These are phyloP conservation scores for Alternaria solani DNA, from an alignment of 2,329 filamentous ascomycete genomes.

Conservation along the genomic window DNA sequence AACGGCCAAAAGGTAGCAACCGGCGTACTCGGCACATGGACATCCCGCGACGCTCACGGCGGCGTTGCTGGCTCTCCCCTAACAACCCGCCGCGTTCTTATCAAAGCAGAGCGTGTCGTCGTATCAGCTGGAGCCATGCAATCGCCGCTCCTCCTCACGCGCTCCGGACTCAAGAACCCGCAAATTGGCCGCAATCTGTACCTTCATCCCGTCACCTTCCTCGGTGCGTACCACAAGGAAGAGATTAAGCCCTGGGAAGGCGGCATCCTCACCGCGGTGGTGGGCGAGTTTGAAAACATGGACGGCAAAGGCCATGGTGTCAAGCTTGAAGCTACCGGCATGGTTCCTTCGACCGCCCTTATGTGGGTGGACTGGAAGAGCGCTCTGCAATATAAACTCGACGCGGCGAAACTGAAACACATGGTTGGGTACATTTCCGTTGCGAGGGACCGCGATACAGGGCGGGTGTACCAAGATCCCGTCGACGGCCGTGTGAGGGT, in stretches of 20 bases:
- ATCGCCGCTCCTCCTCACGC: conserved; percentile 77
- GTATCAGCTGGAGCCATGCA: conserved; percentile 79
- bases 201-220: conserved; percentile 73
- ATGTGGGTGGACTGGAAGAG: conserved; percentile 71
- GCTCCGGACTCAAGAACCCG: conserved; percentile 80
- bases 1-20: conserved; percentile 66
- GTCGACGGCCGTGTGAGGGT: conserved; percentile 70
- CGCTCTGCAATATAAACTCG: conserved; percentile 76
- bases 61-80: conserved; percentile 63
- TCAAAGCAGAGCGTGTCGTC: conserved; percentile 83
- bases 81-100: conserved; percentile 67
- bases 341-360: conserved; percentile 74
- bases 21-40: conserved; percentile 80
- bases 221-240: conserved; percentile 71
- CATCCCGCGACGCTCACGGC: conserved; percentile 70
- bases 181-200: conserved; percentile 85
- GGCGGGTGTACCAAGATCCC: conserved; percentile 76
- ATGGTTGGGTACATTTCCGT: conserved; percentile 77
- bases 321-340: conserved; percentile 79
- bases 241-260: conserved; percentile 72
- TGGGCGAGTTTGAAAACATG: conserved; percentile 79
- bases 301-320: conserved; percentile 81
- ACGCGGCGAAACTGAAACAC: conserved; percentile 71
- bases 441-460: conserved; percentile 77
- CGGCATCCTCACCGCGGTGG: conserved; percentile 79